phyloP scores from a whole-genome alignment of 345 rosid species.

The Toxicodendron radicans region DNA sequence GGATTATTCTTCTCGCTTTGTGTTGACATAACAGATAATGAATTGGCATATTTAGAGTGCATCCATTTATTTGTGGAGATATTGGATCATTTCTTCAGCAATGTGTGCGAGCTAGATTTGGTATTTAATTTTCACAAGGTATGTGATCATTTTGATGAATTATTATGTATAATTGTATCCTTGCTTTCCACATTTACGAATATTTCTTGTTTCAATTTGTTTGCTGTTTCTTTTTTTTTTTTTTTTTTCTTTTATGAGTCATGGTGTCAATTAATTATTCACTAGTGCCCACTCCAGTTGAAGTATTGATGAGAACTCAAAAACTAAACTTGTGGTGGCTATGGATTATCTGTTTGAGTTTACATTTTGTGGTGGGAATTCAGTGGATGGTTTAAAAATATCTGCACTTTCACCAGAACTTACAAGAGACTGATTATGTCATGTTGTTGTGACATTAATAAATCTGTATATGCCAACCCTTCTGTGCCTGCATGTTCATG shows the following conservation, averaged over 20 bases:
- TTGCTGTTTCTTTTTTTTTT: too few relatives aligned
- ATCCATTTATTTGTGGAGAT: slow-evolving; percentile 97
- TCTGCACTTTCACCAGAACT: background rate
- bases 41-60: slow-evolving; percentile 88
- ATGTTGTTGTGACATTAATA: background rate
- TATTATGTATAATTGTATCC: background rate
- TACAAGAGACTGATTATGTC: background rate
- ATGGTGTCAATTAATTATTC: too few relatives aligned
- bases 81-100: slow-evolving; percentile 98
- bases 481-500: background rate
- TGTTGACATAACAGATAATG: slow-evolving; percentile 96
- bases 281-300: too few relatives aligned
- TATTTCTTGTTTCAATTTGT: background rate
- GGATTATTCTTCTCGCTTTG: slow-evolving; percentile 92
- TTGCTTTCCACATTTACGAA: background rate
- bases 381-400: background rate
- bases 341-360: too few relatives aligned
- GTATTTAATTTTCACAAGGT: slow-evolving; percentile 99
- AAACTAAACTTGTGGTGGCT: too few relatives aligned
- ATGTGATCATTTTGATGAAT: background rate
- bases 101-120: slow-evolving; percentile 95
- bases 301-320: too few relatives aligned
- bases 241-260: too few relatives aligned
- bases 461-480: background rate
- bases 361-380: background rate